Conservation (phyloP, 306 rosid species). For the Amphicarpaea edgeworthii region DNA sequence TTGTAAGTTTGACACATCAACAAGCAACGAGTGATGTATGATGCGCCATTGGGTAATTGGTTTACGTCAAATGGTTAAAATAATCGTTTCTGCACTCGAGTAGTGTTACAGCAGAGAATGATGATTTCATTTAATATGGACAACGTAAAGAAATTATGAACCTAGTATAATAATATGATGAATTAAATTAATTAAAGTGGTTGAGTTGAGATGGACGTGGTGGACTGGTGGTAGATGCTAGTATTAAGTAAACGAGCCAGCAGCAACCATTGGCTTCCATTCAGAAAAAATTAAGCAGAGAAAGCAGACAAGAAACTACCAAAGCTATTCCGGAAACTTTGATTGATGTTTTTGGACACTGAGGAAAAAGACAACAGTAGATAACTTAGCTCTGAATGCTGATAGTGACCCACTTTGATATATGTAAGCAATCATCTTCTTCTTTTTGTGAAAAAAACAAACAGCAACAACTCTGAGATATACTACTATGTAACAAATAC, state of each 20-base stretch:
- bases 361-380: slow-evolving; percentile 25
- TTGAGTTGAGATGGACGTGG: slow-evolving; percentile 7
- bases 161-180: not conserved
- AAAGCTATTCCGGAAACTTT: slow-evolving; percentile 30
- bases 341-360: slow-evolving; percentile 35
- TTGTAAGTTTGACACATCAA: not conserved
- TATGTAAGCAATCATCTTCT: slow-evolving; percentile 1
- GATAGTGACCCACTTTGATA: not conserved
- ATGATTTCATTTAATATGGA: slow-evolving; percentile 11
- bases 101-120: not conserved
- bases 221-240: not conserved
- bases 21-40: not conserved
- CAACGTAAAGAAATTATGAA: not conserved
- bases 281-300: slow-evolving; percentile 1
- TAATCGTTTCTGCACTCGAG: not conserved
- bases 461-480: not conserved
- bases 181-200: not conserved
- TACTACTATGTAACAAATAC: not conserved
- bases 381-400: slow-evolving; percentile 40
- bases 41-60: slow-evolving; percentile 19
- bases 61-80: not conserved
- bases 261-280: slow-evolving; percentile 31
- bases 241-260: slow-evolving; percentile 32
- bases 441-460: not conserved
- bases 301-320: slow-evolving; percentile 46